phyloP scores from a whole-genome alignment of 495 filamentous ascomycete genomes.

The Hamigera avellanea region DNA sequence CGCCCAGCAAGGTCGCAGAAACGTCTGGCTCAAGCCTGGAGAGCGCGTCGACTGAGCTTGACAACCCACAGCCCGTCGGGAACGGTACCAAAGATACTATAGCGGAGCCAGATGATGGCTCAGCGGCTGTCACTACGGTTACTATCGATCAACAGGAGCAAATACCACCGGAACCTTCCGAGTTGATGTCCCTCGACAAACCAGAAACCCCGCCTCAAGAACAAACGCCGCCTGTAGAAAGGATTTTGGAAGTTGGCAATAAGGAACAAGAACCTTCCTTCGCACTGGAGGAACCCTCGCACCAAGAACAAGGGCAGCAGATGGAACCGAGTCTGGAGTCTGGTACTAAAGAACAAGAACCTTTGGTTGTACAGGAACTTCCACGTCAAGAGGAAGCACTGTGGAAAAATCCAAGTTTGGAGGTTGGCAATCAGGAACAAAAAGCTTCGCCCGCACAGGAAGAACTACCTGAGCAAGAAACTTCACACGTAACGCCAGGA shows the following conservation, averaged over 20 bases:
- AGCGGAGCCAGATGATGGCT: background rate
- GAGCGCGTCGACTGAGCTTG: background rate
- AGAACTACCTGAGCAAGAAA: background rate
- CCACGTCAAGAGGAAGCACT: too few relatives aligned
- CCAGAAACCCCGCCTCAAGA: background rate
- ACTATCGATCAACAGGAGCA: background rate
- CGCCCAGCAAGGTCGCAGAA: slow-evolving; percentile 2
- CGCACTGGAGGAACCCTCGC: too few relatives aligned
- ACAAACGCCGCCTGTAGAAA: too few relatives aligned
- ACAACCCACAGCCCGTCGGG: background rate
- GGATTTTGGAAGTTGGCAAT: too few relatives aligned
- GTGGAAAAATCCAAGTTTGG: too few relatives aligned
- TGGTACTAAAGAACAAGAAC: too few relatives aligned
- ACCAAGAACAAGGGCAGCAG: too few relatives aligned
- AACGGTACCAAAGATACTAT: slow-evolving; percentile 4
- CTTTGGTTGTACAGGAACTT: too few relatives aligned
- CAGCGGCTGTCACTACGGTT: slow-evolving; percentile 1
- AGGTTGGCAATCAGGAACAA: too few relatives aligned
- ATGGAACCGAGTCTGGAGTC: too few relatives aligned
- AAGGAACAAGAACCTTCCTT: too few relatives aligned
- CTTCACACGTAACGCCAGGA: background rate
- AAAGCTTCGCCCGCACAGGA: background rate
- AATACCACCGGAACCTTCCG: background rate
- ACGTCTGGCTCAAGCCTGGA: slow-evolving; percentile 3
- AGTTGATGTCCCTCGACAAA: background rate